Conservation (phyloP, 2,329 filamentous ascomycete genomes). For the Trichoderma brevicompactum region DNA sequence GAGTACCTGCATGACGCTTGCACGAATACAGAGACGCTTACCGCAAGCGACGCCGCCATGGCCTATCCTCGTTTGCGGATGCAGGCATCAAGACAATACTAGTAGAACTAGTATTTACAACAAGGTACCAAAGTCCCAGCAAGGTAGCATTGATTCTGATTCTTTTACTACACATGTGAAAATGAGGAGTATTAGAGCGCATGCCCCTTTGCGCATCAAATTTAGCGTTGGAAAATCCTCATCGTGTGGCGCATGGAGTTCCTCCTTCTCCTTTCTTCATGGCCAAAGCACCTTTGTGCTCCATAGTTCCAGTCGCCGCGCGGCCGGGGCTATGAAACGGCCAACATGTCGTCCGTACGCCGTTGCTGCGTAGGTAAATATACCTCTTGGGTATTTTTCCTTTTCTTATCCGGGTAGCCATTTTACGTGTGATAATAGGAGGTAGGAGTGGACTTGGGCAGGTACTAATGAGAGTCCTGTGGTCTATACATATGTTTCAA, state of each 20-base stretch:
- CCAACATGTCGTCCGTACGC: constrained; percentile 12
- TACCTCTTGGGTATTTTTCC: not conserved
- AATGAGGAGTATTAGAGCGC: not conserved
- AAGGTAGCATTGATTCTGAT: not conserved
- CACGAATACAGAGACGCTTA: not conserved
- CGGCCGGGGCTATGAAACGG: constrained; percentile 11
- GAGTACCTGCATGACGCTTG: constrained; percentile 9
- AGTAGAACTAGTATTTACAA: not conserved
- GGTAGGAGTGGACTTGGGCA: constrained; percentile 8
- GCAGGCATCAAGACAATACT: not conserved
- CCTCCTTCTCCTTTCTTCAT: constrained; percentile 19
- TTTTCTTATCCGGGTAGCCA: not conserved
- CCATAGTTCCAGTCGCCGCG: constrained; percentile 13
- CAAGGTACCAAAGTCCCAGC: not conserved
- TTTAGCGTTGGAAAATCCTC: not conserved
- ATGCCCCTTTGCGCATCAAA: not conserved
- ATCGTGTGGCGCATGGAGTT: constrained; percentile 1
- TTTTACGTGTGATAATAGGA: constrained; percentile 3
- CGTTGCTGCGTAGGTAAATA: not conserved
- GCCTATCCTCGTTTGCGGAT: not conserved
- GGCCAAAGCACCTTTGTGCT: constrained; percentile 21
- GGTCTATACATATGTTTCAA: not conserved
- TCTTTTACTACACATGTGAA: not conserved
- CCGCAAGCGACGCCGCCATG: not conserved
- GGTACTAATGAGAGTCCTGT: constrained; percentile 7